Base-by-base conservation (phyloP, 345 rosid genomes). In the Boechera retrofracta region DNA sequence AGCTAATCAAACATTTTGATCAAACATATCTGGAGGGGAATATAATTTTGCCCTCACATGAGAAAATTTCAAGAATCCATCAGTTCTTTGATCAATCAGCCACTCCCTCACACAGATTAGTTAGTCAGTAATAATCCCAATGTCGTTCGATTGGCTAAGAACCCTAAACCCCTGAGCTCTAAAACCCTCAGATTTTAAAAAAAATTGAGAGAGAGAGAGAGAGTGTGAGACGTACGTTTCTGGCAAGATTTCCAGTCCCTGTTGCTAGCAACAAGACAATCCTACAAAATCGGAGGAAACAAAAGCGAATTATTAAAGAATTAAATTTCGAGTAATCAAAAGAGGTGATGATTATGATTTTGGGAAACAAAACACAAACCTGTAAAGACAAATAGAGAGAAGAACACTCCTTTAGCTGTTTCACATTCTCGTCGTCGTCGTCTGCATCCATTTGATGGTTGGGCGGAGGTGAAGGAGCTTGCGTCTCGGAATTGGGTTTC, bases 171-270 rank as follows among this genome's bases (percentile, higher is more conserved):
- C 70, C 70, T 28, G 5, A 51, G 29, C 33, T 55, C 59, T 61
- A 21, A 69, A 79, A 42, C 71, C 66, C 76, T 33, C 7, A 54
- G 26, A 42, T 56, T 33, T 26, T 1, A 28, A 62, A 68, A 69
- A 7, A 26, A 52, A 3, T 9, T 80, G 55, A 68, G 11, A 36
- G 0, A 63, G 32, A 64, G 36, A 55, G 15, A 18, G 45, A 0
- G 24, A 38, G 41, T 7, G 10, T 6, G 11, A 2, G 33, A 61
- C 77, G 2, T 85, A 89, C 96, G 94, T 84, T 68, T 88, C 61
- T 94, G 98, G 73, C 94, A 94, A 74, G 90, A 69, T 75, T 87
- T 94, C 98, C 98, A 94, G 54, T 91, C 87, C 71, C 97, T 87
- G 41, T 89, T 80, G 79, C 64, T 79, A 7, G 87, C 82, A 21